These are phyloP conservation scores for Penicillium sp. DNA, from an alignment of 2,329 filamentous ascomycete species.

Conservation along the genomic window DNA sequence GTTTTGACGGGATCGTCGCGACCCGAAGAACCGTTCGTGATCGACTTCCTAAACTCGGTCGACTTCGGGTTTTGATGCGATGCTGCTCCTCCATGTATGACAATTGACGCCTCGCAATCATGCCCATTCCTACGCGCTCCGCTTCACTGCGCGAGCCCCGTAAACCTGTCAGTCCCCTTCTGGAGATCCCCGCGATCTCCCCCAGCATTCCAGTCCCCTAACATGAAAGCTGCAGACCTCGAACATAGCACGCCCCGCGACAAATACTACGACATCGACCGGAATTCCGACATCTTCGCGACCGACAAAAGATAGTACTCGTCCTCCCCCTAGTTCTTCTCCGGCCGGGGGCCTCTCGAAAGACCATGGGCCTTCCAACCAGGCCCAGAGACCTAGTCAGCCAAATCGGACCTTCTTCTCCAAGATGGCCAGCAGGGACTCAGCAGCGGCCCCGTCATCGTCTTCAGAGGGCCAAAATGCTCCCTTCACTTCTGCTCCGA, in stretches of 20 bases:
- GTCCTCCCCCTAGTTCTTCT: conserved; percentile 11
- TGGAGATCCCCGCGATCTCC: conserved; percentile 8
- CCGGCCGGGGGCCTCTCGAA: conserved; percentile 12
- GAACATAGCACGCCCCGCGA: conserved; percentile 23
- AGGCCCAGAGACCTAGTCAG: conserved; percentile 34
- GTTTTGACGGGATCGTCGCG: conserved; percentile 6
- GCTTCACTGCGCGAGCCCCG: conserved; percentile 35
- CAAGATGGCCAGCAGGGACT: neutral
- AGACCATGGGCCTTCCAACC: conserved; percentile 20
- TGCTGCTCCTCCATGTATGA: neutral
- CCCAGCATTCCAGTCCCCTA: conserved; percentile 18
- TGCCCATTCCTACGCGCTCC: conserved; percentile 43
- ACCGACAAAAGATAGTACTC: conserved; percentile 10
- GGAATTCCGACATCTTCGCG: conserved; percentile 4
- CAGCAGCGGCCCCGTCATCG: conserved; percentile 6
- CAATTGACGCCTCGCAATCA: conserved; percentile 14
- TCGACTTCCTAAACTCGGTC: neutral
- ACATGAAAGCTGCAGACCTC: conserved; percentile 18
- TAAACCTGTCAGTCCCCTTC: conserved; percentile 28
- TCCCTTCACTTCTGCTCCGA: conserved; percentile 7
- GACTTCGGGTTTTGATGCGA: neutral
- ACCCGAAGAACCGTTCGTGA: conserved; percentile 1
- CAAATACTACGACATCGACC: conserved; percentile 9
- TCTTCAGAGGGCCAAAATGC: no score
- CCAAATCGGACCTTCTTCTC: conserved; percentile 9